A percentile compares a stretch with the other conserved stretches of the same genome.
Evolutionary conservation across 805 yeast genomes (phyloP).

Genomic region (Zygosaccharomyces lentus): DNA sequence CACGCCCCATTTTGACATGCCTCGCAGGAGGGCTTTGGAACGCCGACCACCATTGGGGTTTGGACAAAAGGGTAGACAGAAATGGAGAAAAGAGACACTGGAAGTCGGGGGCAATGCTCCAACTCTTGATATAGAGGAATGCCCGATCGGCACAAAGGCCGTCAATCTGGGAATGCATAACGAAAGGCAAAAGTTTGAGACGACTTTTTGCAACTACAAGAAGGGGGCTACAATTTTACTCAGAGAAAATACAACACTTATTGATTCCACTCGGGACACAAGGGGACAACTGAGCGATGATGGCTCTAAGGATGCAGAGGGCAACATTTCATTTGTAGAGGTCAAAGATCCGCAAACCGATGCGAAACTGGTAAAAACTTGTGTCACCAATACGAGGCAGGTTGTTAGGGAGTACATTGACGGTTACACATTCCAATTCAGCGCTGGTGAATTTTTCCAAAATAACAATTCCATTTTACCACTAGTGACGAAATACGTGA

Average conservation of each 20-base stretch:
- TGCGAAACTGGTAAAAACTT: slow-evolving; percentile 50
- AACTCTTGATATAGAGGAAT: slow-evolving; percentile 89
- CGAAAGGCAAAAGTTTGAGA: slow-evolving; percentile 57
- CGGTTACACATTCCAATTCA: slow-evolving; percentile 76
- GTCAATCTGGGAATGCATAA: slow-evolving; percentile 68
- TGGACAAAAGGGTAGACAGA: slow-evolving; percentile 77
- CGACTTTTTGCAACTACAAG: slow-evolving; percentile 45
- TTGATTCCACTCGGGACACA: slow-evolving; percentile 25
- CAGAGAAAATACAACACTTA: slow-evolving; percentile 64
- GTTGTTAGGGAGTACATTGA: slow-evolving; percentile 72
- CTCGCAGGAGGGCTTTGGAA: slow-evolving; percentile 44
- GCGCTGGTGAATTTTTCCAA: slow-evolving; percentile 96
- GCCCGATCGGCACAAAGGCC: slow-evolving; percentile 79
- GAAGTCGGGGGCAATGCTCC: slow-evolving; percentile 53
- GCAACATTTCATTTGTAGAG: slow-evolving; percentile 39
- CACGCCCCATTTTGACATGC: slow-evolving; percentile 91
- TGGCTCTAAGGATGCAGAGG: slow-evolving; percentile 44
- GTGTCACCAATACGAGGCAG: slow-evolving; percentile 74
- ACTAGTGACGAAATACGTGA: slow-evolving; percentile 73
- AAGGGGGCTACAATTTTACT: slow-evolving; percentile 84
- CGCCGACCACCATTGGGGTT: slow-evolving; percentile 77
- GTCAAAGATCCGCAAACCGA: slow-evolving; percentile 29
- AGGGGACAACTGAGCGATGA: slow-evolving; percentile 36
- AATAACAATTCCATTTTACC: slow-evolving; percentile 91
- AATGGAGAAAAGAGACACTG: slow-evolving; percentile 50